These are phyloP conservation scores for Crithidia mellificae DNA, from an alignment of 208 protist species.

Conservation along the genomic window DNA sequence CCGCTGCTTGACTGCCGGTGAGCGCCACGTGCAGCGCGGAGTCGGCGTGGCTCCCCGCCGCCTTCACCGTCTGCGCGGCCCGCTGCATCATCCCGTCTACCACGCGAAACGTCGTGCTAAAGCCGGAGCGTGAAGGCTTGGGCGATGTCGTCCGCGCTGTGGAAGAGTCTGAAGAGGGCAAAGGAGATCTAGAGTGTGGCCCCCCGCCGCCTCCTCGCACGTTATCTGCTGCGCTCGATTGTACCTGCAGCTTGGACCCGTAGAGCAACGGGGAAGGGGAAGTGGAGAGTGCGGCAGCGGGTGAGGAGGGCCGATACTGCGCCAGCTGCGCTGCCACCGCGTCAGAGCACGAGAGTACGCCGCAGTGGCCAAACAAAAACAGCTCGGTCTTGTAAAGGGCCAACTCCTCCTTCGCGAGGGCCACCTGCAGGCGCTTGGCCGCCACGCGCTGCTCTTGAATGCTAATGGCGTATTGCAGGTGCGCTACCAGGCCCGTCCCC, in stretches of 20 bases:
- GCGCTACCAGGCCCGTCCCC: constrained; percentile 14
- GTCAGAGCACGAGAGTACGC: constrained; percentile 53
- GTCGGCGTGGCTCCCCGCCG: constrained; percentile 37
- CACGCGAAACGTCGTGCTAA: constrained; percentile 37
- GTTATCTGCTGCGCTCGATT: too few species aligned
- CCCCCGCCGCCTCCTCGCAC: neutral
- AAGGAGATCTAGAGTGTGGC: too few species aligned
- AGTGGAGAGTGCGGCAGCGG: neutral
- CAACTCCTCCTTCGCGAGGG: constrained; percentile 83
- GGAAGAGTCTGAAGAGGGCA: too few species aligned
- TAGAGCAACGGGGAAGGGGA: neutral
- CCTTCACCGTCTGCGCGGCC: constrained; percentile 38
- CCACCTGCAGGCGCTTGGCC: constrained; percentile 45
- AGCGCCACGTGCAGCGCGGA: constrained; percentile 35
- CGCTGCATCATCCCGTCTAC: constrained; percentile 44
- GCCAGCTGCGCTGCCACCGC: constrained; percentile 16
- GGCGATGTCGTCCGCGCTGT: neutral
- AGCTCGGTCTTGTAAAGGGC: constrained; percentile 74
- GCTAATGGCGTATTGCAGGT: constrained; percentile 43
- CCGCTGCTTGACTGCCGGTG: constrained; percentile 29
- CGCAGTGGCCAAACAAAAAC: constrained; percentile 48
- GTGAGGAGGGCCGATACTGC: neutral
- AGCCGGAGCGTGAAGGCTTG: constrained; percentile 22
- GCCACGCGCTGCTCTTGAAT: constrained; percentile 42
- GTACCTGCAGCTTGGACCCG: too few species aligned